These are phyloP conservation scores for Kwoniella heveanensis DNA, from an alignment of 768 basidiomycete species.

Conservation along the genomic window DNA sequence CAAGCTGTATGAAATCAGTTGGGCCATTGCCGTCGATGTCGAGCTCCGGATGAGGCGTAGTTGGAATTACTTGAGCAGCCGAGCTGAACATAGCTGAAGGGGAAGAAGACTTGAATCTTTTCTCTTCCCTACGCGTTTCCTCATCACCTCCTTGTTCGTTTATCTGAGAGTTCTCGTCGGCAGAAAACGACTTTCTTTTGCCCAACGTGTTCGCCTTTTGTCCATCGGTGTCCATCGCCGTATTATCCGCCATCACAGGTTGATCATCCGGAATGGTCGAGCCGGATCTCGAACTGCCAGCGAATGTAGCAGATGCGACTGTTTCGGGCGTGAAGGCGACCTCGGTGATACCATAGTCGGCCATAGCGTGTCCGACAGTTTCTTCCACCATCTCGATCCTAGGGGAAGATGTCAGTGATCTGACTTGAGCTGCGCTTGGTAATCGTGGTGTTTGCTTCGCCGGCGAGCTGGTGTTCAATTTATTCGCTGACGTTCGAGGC, in stretches of 20 bases:
- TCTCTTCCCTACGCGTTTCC: background rate
- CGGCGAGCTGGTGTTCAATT: too few species aligned
- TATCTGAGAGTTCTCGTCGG: too few species aligned
- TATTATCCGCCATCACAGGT: background rate
- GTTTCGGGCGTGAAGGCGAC: background rate
- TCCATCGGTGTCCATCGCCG: background rate
- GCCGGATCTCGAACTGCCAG: background rate
- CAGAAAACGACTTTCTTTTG: background rate
- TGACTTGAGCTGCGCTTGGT: too few species aligned
- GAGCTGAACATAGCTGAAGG: background rate
- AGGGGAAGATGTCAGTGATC: too few species aligned
- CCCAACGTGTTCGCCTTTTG: background rate
- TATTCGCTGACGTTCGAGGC: too few species aligned
- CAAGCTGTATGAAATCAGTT: background rate
- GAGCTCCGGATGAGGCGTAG: background rate
- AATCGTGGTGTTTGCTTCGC: too few species aligned
- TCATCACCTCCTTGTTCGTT: too few species aligned
- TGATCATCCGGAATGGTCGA: background rate
- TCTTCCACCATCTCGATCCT: background rate
- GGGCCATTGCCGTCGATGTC: background rate
- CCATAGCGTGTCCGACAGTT: background rate
- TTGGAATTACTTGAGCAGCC: background rate
- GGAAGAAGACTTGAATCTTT: background rate
- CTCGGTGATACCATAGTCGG: background rate
- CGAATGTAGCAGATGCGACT: background rate